Evolutionary conservation across 805 yeast genomes (phyloP), one percentile per base, ranked within the genome.

Genomic region (Candida orba): DNA sequence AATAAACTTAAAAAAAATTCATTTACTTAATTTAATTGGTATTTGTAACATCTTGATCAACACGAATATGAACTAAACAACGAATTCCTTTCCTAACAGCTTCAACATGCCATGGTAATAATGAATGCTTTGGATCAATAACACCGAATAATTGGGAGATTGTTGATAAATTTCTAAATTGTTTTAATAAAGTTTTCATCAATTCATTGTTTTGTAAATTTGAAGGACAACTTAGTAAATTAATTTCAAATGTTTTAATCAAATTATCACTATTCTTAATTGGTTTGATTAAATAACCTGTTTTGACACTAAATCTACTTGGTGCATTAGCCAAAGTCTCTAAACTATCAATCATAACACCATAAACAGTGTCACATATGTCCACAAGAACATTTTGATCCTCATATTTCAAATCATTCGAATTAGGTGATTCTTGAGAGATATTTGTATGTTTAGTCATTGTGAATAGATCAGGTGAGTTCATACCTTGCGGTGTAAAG

Each of bases 101-200:
- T 13, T 75, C 62, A 22, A 84, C 71, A 58, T 85, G 91, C 82
- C 89, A 81, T 23, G 95, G 95, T 3, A 79, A 67, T 33, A 79
- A 62, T 0, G 75, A 64, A 13, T 59, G 57, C 4, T 52, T 54
- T 6, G 61, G 58, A 23, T 57, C 59, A 4, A 63, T 53, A 5
- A 64, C 62, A 7, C 69, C 67, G 47, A 63, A 66, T 13, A 58
- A 50, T 22, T 72, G 72, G 53, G 42, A 64, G 41, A 49, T 62
- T 52, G 47, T 62, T 2, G 79, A 72, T 38, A 84, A 56, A 45
- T 78, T 77, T 54, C 81, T 72, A 64, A 76, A 81, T 47, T 85
- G 91, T 22, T 64, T 60, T 49, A 85, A 62, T 3, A 84, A 56
- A 13, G 71, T 69, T 47, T 71, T 75, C 68, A 85, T 65, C 23